These are phyloP conservation scores for Aspergillus sp. DNA, from an alignment of 2,329 filamentous ascomycete species.

Conservation along the genomic window DNA sequence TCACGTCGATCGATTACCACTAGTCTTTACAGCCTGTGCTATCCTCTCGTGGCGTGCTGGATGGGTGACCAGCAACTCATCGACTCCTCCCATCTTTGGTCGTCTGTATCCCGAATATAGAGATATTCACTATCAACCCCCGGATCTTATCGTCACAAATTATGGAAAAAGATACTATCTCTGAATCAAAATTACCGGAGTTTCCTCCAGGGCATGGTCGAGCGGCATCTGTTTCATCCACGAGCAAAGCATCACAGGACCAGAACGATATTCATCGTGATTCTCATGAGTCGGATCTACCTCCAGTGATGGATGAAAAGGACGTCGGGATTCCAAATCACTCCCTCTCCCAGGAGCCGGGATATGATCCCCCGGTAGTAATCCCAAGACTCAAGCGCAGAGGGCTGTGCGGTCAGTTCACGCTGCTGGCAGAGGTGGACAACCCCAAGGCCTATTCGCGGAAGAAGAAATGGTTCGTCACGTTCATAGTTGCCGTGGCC, in stretches of 20 bases:
- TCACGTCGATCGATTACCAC: too few relatives aligned
- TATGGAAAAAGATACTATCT: not conserved
- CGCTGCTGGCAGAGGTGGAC: conserved; percentile 76
- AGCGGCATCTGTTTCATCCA: not conserved
- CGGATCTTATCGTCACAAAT: not conserved
- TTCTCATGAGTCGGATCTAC: conserved; percentile 10
- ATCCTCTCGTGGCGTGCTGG: not conserved
- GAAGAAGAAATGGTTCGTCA: conserved; percentile 81
- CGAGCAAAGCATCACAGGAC: not conserved
- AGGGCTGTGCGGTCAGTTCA: conserved; percentile 69
- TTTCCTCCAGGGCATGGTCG: not conserved
- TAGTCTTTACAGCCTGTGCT: too few relatives aligned
- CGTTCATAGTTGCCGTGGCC: conserved; percentile 72
- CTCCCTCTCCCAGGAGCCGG: conserved; percentile 15
- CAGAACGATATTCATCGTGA: conserved; percentile 13
- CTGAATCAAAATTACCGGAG: conserved; percentile 1
- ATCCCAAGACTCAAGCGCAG: conserved; percentile 59
- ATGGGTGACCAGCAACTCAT: not conserved
- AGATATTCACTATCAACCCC: not conserved
- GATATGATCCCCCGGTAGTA: conserved; percentile 39
- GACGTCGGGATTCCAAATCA: conserved; percentile 20
- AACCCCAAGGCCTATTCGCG: conserved; percentile 71
- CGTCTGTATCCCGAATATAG: too few relatives aligned
- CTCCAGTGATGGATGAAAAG: conserved; percentile 16
- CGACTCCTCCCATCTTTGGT: too few relatives aligned